Evolutionary conservation across 495 filamentous ascomycete genomes (phyloP).

Genomic region (Pseudevernia furfuracea): DNA sequence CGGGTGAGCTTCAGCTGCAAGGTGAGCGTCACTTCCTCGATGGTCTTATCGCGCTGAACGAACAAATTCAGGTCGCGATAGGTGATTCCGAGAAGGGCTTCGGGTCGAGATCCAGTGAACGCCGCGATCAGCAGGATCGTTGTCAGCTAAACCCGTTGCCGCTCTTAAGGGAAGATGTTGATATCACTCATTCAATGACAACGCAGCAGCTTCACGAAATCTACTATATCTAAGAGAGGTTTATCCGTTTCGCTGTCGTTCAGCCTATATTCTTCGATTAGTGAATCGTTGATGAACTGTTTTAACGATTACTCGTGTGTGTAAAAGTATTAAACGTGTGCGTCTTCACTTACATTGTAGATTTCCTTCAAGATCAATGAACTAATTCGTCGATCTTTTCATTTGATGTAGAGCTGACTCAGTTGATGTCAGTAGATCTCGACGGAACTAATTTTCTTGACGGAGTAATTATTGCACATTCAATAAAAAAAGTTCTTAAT

Average conservation of each 20-base stretch:
- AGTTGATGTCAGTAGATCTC: constrained; percentile 14
- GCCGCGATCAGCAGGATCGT: constrained; percentile 16
- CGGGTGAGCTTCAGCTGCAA: neutral
- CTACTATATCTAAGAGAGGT: constrained; percentile 10
- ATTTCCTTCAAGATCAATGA: constrained; percentile 3
- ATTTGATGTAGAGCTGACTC: constrained; percentile 17
- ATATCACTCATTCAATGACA: constrained; percentile 16
- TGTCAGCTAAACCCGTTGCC: constrained; percentile 14
- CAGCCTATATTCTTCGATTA: constrained; percentile 11
- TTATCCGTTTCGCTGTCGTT: constrained; percentile 15
- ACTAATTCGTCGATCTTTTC: constrained; percentile 7
- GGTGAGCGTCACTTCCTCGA: constrained; percentile 2
- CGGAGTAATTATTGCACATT: constrained; percentile 12
- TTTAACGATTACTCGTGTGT: neutral
- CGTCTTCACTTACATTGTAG: neutral
- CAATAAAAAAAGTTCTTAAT: constrained; percentile 17
- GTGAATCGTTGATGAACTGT: constrained; percentile 5
- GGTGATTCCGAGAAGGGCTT: constrained; percentile 11
- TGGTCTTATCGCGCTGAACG: constrained; percentile 13
- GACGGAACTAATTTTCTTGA: constrained; percentile 15
- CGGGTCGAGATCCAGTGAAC: constrained; percentile 6
- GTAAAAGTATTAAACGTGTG: neutral
- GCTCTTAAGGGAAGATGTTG: constrained; percentile 14
- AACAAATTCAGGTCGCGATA: constrained; percentile 18
- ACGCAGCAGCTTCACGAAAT: constrained; percentile 12